Conservation (phyloP, 805 yeast species). For the Candida jianshihensis region DNA sequence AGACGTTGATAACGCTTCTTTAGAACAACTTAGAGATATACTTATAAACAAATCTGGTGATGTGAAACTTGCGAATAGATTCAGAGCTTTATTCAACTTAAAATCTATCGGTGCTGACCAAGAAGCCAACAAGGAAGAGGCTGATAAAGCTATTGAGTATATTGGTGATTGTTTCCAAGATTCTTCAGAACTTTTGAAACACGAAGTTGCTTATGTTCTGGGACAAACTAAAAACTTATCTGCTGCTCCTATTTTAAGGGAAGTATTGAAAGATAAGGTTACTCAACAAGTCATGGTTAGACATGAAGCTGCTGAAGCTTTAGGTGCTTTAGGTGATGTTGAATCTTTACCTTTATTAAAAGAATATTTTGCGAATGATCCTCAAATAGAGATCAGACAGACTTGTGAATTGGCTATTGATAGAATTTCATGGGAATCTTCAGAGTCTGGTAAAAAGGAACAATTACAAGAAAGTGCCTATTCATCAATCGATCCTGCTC, state of each 20-base stretch:
- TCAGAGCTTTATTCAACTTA: slow-evolving; percentile 88
- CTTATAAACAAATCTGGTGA: slow-evolving; percentile 59
- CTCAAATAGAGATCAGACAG: slow-evolving; percentile 83
- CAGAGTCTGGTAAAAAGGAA: slow-evolving; percentile 60
- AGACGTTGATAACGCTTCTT: slow-evolving; percentile 30
- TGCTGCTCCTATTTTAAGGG: slow-evolving; percentile 71
- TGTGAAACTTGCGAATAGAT: slow-evolving; percentile 74
- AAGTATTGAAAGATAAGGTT: slow-evolving; percentile 52
- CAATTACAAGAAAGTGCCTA: slow-evolving; percentile 68
- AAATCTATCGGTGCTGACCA: slow-evolving; percentile 82
- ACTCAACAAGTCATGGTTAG: slow-evolving; percentile 93
- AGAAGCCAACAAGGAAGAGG: slow-evolving; percentile 40
- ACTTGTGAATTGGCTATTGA: slow-evolving; percentile 97
- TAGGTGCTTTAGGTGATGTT: slow-evolving; percentile 88
- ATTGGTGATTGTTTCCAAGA: slow-evolving; percentile 84
- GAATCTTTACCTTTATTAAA: slow-evolving; percentile 62
- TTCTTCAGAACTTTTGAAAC: slow-evolving; percentile 80
- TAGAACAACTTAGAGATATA: slow-evolving; percentile 70
- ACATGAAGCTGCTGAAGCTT: slow-evolving; percentile 98
- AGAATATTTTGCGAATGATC: slow-evolving; percentile 63
- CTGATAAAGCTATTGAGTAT: slow-evolving; percentile 65
- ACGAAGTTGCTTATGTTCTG: slow-evolving; percentile 93
- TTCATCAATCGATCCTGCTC: slow-evolving; percentile 95
- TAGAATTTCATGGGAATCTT: slow-evolving; percentile 87
- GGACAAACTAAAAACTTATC: slow-evolving; percentile 88